These are phyloP conservation scores for Hirschioporus abietinus DNA, from an alignment of 768 basidiomycete species.

Conservation along the genomic window DNA sequence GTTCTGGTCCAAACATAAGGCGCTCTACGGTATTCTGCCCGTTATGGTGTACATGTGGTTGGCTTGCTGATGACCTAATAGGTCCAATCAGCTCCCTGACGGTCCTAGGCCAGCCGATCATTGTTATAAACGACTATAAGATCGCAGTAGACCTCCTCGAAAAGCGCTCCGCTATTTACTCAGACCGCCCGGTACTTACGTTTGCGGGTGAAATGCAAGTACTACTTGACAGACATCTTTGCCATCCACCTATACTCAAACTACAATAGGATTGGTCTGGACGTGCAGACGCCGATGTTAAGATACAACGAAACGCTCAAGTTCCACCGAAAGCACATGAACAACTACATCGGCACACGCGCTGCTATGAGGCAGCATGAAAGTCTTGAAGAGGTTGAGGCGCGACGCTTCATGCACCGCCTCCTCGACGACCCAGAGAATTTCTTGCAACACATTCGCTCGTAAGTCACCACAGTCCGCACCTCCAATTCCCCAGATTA, in stretches of 20 bases:
- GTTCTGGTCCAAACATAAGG: constrained; percentile 3
- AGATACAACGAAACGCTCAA: not conserved
- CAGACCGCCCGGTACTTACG: constrained; percentile 10
- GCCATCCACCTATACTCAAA: not conserved
- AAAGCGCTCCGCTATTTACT: constrained; percentile 16
- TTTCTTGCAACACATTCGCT: constrained; percentile 13
- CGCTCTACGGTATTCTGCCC: not conserved
- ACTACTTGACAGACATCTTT: constrained; percentile 4
- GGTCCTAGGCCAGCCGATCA: constrained; percentile 10
- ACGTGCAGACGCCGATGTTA: not conserved
- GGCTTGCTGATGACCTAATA: not conserved
- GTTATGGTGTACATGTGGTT: not conserved
- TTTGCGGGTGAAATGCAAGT: constrained; percentile 19
- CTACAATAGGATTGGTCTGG: not conserved
- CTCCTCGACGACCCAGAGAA: constrained; percentile 10
- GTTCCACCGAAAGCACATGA: constrained; percentile 1
- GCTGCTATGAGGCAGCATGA: not conserved
- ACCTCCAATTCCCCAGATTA: not conserved
- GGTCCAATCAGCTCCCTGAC: constrained; percentile 13
- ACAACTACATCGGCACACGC: not conserved
- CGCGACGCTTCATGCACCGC: constrained; percentile 8
- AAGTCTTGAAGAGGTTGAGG: not conserved
- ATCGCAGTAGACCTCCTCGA: constrained; percentile 18
- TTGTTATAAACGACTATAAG: constrained; percentile 13
- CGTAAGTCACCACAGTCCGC: constrained; percentile 8